These are phyloP conservation scores for Thielaviopsis euricoi DNA, from an alignment of 2,329 filamentous ascomycete genomes.

Conservation along the genomic window DNA sequence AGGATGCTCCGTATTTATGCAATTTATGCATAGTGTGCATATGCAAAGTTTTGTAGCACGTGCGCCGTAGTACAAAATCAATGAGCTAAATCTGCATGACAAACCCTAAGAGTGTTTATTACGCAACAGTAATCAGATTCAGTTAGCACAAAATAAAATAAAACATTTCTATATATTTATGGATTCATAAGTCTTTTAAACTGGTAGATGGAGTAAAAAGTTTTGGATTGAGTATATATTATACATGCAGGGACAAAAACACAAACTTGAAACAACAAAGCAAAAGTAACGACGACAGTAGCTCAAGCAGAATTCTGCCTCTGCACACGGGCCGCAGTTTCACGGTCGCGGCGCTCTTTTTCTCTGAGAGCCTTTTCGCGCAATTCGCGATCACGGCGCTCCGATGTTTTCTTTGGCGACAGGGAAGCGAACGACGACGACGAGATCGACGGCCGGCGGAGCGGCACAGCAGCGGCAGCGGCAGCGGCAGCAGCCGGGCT, in stretches of 20 bases:
- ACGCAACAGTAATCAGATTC: too few relatives aligned
- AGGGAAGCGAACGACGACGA: neutral
- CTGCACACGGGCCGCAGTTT: neutral
- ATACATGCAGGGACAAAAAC: neutral
- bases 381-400: slow-evolving; percentile 1
- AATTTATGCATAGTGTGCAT: too few relatives aligned
- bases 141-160: too few relatives aligned
- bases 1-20: too few relatives aligned
- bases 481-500: neutral
- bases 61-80: too few relatives aligned
- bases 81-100: too few relatives aligned
- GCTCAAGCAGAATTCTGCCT: neutral
- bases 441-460: neutral
- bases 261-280: neutral
- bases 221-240: too few relatives aligned
- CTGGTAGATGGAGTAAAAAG: too few relatives aligned
- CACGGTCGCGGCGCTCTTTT: slow-evolving; percentile 1
- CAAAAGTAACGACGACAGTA: neutral
- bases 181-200: too few relatives aligned
- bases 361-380: slow-evolving; percentile 4
- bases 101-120: too few relatives aligned
- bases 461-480: neutral
- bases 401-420: neutral
- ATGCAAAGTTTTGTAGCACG: too few relatives aligned
- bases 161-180: too few relatives aligned